Evolutionary conservation across 306 rosid species (phyloP), one percentile per base, ranked within the genome.

Genomic region (Vicia faba): DNA sequence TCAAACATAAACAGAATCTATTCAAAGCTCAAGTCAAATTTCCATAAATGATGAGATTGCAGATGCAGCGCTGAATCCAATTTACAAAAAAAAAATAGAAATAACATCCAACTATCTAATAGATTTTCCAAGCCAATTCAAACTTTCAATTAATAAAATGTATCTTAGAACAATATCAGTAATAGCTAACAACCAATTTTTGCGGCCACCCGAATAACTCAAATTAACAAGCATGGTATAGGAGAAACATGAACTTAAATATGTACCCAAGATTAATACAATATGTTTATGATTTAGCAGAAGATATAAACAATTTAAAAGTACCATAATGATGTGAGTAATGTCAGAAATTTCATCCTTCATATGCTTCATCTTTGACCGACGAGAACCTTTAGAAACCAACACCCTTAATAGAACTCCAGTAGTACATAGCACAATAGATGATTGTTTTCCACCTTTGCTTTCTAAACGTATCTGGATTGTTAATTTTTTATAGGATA

Each of bases 301-400:
- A 54, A 46, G 39, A 55, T 55, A 29, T 53, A 59, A 66, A 41
- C 18, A 53, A 36, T 40, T 70, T 1, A 39, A 36, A 51, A 51
- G 61, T 90, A 93, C 99, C 99, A 93, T 86, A 69, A 93, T 88
- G 69, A 93, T 85, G 78, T 90, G 97, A 72, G 99, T 93, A 51
- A 93, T 75, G 75, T 73, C 86, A 58, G 84, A 79, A 41, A 76
- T 50, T 44, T 55, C 77, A 41, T 76, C 79, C 80, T 75, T 64
- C 38, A 8, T 61, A 23, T 58, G 65, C 55, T 70, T 70, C 54
- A 2, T 66, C 49, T 66, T 79, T 28, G 83, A 78, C 16, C 20
- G 59, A 60, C 26, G 67, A 63, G 68, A 76, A 68, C 85, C 85
- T 16, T 55, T 77, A 70, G 95, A 75, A 67, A 90, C 79, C 84